Percentiles rank a stretch among this genome's conserved stretches.
Evolutionary conservation across 78 protist species (phyloP).

Genomic region (Polysphondylium violaceum): DNA sequence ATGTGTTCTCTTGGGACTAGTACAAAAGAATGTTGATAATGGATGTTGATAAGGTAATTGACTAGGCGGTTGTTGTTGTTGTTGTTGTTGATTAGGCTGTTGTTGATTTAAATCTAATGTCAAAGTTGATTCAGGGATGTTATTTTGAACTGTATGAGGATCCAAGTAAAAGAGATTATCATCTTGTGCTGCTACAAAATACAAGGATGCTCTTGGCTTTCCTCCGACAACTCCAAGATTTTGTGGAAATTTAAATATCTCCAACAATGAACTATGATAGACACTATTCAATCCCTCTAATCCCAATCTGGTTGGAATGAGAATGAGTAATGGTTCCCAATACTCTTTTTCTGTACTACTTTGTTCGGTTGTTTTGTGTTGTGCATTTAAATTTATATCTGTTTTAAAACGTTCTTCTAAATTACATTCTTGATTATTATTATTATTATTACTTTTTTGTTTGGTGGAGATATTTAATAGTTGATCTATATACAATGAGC

Average conservation of each 20-base stretch:
- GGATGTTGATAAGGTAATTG: too few species aligned
- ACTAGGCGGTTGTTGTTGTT: not conserved
- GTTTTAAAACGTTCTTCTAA: not conserved
- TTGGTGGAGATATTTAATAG: conserved; percentile 56
- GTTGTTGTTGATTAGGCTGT: not conserved
- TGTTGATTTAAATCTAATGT: conserved; percentile 36
- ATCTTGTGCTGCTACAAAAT: conserved; percentile 89
- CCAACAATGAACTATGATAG: conserved; percentile 59
- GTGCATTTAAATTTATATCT: not conserved
- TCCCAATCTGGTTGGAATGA: conserved; percentile 87
- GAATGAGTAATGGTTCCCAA: conserved; percentile 85
- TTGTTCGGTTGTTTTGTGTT: not conserved
- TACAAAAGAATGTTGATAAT: conserved; percentile 79
- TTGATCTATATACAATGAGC: conserved; percentile 71
- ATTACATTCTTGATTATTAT: not conserved
- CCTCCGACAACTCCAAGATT: conserved; percentile 89
- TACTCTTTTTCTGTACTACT: not conserved
- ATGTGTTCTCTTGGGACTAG: conserved; percentile 54
- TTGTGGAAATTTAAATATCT: conserved; percentile 65
- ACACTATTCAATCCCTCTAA: conserved; percentile 72
- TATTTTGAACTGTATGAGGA: conserved; percentile 86
- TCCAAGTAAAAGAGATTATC: conserved; percentile 86
- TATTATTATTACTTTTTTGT: conserved; percentile 3
- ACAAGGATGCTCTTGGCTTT: conserved; percentile 85
- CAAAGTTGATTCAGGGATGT: conserved; percentile 23